Evolutionary conservation across 345 rosid species (phyloP).

Genomic region (Hibiscus tridactylites): DNA sequence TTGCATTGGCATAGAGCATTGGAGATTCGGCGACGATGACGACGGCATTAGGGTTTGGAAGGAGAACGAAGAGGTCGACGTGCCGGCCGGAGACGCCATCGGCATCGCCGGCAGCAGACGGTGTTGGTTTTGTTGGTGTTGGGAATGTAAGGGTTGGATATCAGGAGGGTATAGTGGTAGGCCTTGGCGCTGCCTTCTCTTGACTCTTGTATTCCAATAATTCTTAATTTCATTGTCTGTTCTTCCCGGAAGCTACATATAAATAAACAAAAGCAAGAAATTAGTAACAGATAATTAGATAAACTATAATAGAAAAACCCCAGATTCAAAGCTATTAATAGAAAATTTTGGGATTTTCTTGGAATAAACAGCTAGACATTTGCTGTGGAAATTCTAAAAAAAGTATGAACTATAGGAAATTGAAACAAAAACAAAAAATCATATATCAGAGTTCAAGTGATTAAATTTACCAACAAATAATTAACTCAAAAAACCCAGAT

Average conservation of each 20-base stretch:
- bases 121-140: not conserved
- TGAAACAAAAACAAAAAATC: not conserved
- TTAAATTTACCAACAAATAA: not conserved
- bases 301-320: not conserved
- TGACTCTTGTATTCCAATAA: constrained; percentile 67
- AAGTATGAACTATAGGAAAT: not conserved
- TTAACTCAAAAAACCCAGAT: not conserved
- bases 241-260: constrained; percentile 17
- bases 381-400: not conserved
- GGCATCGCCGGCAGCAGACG: constrained; percentile 14
- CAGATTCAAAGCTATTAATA: not conserved
- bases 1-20: not conserved
- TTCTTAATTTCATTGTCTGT: constrained; percentile 75
- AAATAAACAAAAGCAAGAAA: not conserved
- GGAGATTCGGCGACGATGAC: not conserved
- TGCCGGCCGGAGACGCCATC: constrained; percentile 11
- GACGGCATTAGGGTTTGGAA: constrained; percentile 19
- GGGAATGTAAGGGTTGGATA: constrained; percentile 25
- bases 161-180: constrained; percentile 60
- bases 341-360: not conserved
- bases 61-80: constrained; percentile 16
- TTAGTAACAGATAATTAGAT: not conserved
- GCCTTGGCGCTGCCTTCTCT: constrained; percentile 58
- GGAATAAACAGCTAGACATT: not conserved
- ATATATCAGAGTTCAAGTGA: not conserved